Conservation (phyloP, 2,329 filamentous ascomycete genomes). For the Fusarium sp. region DNA sequence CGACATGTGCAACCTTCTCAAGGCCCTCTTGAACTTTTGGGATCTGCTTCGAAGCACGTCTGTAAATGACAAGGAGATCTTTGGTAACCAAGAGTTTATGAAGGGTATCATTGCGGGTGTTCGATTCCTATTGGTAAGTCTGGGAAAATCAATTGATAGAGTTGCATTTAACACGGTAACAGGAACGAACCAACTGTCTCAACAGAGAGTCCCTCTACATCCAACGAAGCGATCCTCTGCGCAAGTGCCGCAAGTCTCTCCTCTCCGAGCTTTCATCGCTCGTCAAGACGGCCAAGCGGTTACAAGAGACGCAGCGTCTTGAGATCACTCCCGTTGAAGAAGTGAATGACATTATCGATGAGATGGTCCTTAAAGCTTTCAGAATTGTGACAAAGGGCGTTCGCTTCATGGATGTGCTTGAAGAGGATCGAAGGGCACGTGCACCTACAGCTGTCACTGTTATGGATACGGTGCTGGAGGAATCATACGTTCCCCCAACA, state of each 20-base stretch:
- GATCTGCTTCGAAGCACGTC: slow-evolving; percentile 83
- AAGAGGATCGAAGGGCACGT: slow-evolving; percentile 65
- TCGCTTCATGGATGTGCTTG: slow-evolving; percentile 86
- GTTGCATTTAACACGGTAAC: slow-evolving; percentile 25
- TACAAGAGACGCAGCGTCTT: slow-evolving; percentile 76
- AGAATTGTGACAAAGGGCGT: slow-evolving; percentile 93
- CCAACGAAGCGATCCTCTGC: slow-evolving; percentile 76
- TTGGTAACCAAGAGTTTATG: slow-evolving; percentile 93
- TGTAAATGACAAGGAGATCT: slow-evolving; percentile 78
- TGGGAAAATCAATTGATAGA: not conserved
- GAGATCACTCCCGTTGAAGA: slow-evolving; percentile 59
- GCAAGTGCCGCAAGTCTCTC: slow-evolving; percentile 84
- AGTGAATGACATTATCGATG: slow-evolving; percentile 82
- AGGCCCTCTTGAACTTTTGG: slow-evolving; percentile 91
- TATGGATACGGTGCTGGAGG: slow-evolving; percentile 68
- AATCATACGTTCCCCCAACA: slow-evolving; percentile 67
- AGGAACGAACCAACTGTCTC: slow-evolving; percentile 90
- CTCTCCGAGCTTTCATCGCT: slow-evolving; percentile 89
- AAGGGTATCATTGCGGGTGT: slow-evolving; percentile 94
- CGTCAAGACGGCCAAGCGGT: slow-evolving; percentile 85
- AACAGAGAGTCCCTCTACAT: slow-evolving; percentile 82
- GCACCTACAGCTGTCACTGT: slow-evolving; percentile 64
- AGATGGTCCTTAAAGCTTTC: slow-evolving; percentile 93
- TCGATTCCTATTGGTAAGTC: slow-evolving; percentile 82
- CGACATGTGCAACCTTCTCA: slow-evolving; percentile 84